These are phyloP conservation scores for Colletotrichum sp. DNA, from an alignment of 2,329 filamentous ascomycete species.

Conservation along the genomic window DNA sequence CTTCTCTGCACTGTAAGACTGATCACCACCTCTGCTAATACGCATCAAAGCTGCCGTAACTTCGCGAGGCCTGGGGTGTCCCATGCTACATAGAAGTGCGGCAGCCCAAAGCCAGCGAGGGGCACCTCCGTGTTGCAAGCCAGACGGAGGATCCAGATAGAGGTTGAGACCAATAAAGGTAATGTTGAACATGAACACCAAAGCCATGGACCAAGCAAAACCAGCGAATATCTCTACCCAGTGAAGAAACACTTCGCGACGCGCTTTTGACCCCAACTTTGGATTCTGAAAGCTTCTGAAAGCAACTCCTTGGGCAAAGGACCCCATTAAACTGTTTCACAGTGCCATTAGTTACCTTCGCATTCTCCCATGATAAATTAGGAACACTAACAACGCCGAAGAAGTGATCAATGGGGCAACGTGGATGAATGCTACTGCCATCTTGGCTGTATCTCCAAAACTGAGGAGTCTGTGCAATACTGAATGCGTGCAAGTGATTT, in stretches of 20 bases:
- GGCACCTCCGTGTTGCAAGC: neutral
- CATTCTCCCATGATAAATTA: neutral
- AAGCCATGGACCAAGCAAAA: neutral
- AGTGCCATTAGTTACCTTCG: accelerated
- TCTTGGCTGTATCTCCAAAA: neutral
- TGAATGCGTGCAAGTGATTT: neutral
- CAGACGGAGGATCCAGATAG: neutral
- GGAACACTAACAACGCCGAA: neutral
- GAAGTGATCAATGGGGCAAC: neutral
- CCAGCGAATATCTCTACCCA: neutral
- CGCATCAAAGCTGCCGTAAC: neutral
- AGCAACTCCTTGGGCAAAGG: neutral
- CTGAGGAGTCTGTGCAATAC: neutral
- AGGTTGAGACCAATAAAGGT: neutral
- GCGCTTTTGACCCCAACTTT: neutral
- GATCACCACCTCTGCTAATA: neutral
- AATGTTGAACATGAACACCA: neutral
- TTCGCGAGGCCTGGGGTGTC: neutral
- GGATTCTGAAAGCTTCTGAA: neutral
- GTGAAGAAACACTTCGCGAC: neutral
- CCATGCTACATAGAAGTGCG: neutral
- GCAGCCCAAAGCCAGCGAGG: neutral
- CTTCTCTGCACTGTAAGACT: neutral
- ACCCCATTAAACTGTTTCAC: neutral
- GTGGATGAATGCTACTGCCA: neutral